Percentiles rank a stretch among this genome's conserved stretches.
Conservation (phyloP, 129 eudicot species). For the Chrysanthemum seticuspe region DNA sequence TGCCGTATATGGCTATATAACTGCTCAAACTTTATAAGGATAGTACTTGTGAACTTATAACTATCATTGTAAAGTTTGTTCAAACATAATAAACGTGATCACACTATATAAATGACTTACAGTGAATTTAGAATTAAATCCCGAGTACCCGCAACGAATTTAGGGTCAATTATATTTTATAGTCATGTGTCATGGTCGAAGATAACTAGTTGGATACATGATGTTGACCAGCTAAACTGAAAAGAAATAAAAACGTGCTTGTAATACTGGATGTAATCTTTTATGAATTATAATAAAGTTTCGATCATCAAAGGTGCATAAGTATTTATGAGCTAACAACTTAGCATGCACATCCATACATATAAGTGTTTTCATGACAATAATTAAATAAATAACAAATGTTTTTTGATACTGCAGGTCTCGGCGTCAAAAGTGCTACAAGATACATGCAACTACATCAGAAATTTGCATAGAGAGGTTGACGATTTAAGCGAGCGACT, state of each 20-base stretch:
- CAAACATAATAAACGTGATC: no score
- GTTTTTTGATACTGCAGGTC: slow-evolving; percentile 23
- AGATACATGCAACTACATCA: slow-evolving; percentile 44
- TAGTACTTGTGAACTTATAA: no score
- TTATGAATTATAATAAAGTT: no score
- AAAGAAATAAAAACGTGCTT: neutral
- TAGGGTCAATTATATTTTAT: slow-evolving; percentile 20
- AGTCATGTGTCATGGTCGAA: slow-evolving; percentile 2
- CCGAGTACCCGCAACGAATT: slow-evolving; percentile 12
- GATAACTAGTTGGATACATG: neutral
- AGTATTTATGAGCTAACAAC: no score
- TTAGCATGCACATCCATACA: neutral
- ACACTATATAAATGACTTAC: neutral
- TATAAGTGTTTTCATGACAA: neutral
- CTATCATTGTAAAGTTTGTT: no score
- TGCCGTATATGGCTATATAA: no score
- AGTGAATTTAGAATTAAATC: neutral
- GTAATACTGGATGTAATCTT: neutral
- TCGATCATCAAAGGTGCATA: no score
- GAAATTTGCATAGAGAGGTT: slow-evolving; percentile 36
- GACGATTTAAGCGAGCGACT: slow-evolving; percentile 47
- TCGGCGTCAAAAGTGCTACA: slow-evolving; percentile 48
- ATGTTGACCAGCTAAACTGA: neutral
- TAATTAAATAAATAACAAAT: neutral
- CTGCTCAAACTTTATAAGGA: no score